Evolutionary conservation across 176 grass and related monocot species (phyloP).

Genomic region (Eragrostis curvula): DNA sequence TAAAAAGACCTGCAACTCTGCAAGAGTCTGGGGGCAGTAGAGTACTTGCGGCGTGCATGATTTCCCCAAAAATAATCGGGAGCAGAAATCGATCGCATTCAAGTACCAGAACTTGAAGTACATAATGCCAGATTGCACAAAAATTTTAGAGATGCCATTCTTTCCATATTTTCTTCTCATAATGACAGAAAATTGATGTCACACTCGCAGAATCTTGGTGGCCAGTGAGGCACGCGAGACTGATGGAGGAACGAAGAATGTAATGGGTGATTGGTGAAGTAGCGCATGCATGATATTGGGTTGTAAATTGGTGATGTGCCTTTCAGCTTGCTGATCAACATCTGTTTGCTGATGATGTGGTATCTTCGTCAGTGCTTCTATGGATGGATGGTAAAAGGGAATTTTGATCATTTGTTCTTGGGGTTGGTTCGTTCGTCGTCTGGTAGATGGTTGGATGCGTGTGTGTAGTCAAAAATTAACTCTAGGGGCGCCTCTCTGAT

Average conservation of each 20-base stretch:
- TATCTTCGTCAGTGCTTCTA: neutral
- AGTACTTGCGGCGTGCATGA: conserved; percentile 31
- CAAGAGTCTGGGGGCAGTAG: neutral
- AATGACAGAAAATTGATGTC: neutral
- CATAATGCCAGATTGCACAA: neutral
- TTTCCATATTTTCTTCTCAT: neutral
- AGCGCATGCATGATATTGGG: conserved; percentile 1
- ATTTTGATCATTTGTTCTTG: conserved; percentile 42
- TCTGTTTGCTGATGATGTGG: conserved; percentile 21
- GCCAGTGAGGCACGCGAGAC: conserved; percentile 46
- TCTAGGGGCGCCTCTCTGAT: conserved; percentile 35
- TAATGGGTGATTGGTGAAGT: neutral
- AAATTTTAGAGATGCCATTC: neutral
- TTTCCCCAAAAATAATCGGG: conserved; percentile 26
- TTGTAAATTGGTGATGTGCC: conserved; percentile 6
- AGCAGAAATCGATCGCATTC: neutral
- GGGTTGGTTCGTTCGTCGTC: neutral
- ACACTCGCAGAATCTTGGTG: conserved; percentile 48
- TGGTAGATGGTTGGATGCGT: neutral
- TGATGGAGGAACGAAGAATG: neutral
- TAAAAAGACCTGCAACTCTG: conserved; percentile 32
- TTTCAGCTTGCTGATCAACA: conserved; percentile 34
- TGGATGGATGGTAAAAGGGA: conserved; percentile 28
- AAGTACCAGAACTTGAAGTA: neutral
- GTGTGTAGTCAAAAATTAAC: conserved; percentile 44